A percentile compares a stretch with the other conserved stretches of the same genome.
These are phyloP conservation scores for Amauroascus niger DNA, from an alignment of 2,329 filamentous ascomycete species.

Conservation along the genomic window DNA sequence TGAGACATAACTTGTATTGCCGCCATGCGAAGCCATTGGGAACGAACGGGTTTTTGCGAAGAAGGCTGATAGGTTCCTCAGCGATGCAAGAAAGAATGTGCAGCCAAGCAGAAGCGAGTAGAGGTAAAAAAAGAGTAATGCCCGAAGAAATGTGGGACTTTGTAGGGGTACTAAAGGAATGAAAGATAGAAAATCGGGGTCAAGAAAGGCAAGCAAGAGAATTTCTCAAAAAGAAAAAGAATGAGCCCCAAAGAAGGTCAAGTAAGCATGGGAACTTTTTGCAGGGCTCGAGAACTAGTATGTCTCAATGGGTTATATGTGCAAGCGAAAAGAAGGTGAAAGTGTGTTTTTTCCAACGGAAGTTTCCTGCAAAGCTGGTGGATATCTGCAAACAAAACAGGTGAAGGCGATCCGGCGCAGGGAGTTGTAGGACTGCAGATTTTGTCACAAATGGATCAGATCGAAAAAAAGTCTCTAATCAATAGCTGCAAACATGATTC, in stretches of 20 bases:
- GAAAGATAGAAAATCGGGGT: neutral
- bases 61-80: neutral
- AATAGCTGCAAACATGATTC: neutral
- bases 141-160: neutral
- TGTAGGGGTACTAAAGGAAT: neutral
- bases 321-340: neutral
- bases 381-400: neutral
- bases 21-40: conserved; percentile 6
- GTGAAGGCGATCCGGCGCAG: neutral
- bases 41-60: neutral
- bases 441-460: neutral
- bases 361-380: neutral
- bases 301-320: neutral
- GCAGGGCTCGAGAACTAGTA: neutral
- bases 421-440: neutral
- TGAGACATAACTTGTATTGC: conserved; percentile 33
- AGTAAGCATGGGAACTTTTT: neutral
- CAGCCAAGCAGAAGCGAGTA: neutral
- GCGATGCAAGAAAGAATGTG: neutral
- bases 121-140: neutral
- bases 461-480: neutral
- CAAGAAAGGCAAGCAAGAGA: neutral
- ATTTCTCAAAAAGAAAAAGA: neutral
- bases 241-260: neutral
- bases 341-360: neutral